Evolutionary conservation across 768 basidiomycete species (phyloP), one percentile per base, ranked within the genome.

Genomic region (Leucocoprinus leucothites): DNA sequence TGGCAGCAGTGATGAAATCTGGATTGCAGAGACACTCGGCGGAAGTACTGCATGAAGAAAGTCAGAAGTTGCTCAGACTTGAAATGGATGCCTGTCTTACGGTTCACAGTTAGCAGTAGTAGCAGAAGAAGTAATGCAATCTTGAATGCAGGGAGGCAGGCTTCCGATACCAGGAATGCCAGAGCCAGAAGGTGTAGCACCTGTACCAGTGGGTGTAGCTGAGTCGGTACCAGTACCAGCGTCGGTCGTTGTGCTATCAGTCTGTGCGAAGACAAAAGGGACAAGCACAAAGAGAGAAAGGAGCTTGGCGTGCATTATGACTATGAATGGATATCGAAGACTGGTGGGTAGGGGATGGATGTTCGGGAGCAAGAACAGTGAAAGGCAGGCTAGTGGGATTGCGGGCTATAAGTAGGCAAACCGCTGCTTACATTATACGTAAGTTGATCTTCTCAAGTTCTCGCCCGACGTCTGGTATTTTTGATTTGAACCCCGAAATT

Each of bases 331-430:
- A 25, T 40, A 21, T 24, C 9, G 38, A 40, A 38, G 16, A 26
- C 38, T 25, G 16, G 25, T 22, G 47, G 14, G 6, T 31, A 34
- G 38, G 14, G 25, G 13, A n/a, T 34, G 13, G 9, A 21, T 14
- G 53, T 55, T 55, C 45, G 26, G 21, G 14, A 35, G 14, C 11
- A 42, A 34, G 54, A 42, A 48, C 26, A 36, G 16, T 42, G 18
- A 13, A 42, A 22, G 18, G 9, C n/a, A n/a, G 28, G 4, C 21
- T n/a, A 19, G 45, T 13, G 44, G 34, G 21, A 5, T 9, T 25
- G 21, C 19, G 28, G 38, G 53, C 21, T 55, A 31, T 55, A 55
- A 55, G 47, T 55, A 55, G 46, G 47, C 46, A n/a, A n/a, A 25
- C 18, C 1, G 26, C 3, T 53, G 54, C 46, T 48, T 22, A 35